Evolutionary conservation across 768 basidiomycete genomes (phyloP).

Genomic region (Kwoniella botswanensis): DNA sequence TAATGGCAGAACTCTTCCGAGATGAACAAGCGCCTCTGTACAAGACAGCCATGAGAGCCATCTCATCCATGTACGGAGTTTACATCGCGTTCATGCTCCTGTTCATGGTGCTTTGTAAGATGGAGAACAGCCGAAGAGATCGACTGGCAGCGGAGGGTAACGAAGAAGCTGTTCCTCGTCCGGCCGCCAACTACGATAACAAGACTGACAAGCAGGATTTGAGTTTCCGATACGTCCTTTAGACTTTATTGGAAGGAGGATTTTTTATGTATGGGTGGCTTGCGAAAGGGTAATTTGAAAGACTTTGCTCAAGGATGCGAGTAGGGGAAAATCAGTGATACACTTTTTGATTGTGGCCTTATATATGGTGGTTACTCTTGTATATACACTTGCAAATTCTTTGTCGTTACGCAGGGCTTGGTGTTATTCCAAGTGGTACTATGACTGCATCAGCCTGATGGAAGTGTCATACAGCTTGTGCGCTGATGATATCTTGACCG

Average conservation of each 20-base stretch:
- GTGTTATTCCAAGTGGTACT: too few relatives aligned
- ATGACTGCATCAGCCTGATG: too few relatives aligned
- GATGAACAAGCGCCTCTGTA: conserved; percentile 32
- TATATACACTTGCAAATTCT: too few relatives aligned
- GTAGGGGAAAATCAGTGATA: too few relatives aligned
- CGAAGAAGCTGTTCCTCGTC: conserved; percentile 31
- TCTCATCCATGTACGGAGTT: conserved; percentile 32
- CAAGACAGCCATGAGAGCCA: conserved; percentile 36
- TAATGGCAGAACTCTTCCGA: conserved; percentile 10
- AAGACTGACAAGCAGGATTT: conserved; percentile 38
- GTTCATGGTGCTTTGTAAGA: conserved; percentile 33
- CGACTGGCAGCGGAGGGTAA: conserved; percentile 35
- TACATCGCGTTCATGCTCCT: conserved; percentile 28
- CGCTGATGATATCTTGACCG: too few relatives aligned
- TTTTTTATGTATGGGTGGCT: too few relatives aligned
- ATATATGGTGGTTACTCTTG: too few relatives aligned
- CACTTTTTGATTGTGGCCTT: too few relatives aligned
- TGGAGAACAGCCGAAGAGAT: conserved; percentile 43
- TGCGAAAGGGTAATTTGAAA: too few relatives aligned
- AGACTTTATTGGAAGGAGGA: not conserved
- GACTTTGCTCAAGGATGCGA: too few relatives aligned
- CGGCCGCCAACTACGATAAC: conserved; percentile 31
- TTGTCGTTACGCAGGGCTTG: too few relatives aligned
- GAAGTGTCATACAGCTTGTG: too few relatives aligned
- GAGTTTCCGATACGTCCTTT: conserved; percentile 37